Evolutionary conservation across 1,139 yeast genomes (phyloP).

Genomic region (Diutina mesorugosa): DNA sequence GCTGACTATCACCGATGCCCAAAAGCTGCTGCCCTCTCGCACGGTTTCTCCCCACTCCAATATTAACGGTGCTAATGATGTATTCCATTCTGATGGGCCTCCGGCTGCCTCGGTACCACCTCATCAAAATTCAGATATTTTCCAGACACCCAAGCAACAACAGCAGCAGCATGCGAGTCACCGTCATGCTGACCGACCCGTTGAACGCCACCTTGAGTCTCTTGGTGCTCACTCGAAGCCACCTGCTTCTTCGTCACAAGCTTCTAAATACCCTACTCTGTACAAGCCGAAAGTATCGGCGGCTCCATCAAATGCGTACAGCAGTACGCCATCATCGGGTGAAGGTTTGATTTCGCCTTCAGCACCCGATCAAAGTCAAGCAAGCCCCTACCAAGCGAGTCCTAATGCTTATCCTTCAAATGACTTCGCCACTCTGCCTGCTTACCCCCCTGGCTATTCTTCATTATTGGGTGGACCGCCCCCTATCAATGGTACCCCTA

Average conservation of each 20-base stretch:
- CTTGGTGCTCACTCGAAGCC: background rate
- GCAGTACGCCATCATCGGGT: background rate
- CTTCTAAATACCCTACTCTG: background rate
- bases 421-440: background rate
- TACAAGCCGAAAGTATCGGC: background rate
- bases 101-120: background rate
- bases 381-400: background rate
- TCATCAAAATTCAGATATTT: background rate
- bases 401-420: conserved; percentile 1
- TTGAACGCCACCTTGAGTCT: background rate
- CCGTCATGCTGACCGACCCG: background rate
- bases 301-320: background rate
- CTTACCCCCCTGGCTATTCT: background rate
- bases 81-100: background rate
- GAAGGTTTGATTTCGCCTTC: background rate
- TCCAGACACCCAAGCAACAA: background rate
- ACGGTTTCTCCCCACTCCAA: background rate
- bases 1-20: background rate
- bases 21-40: background rate
- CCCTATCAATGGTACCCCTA: background rate
- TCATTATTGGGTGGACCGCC: background rate
- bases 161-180: background rate
- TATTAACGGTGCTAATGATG: background rate
- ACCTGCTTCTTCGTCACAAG: background rate
- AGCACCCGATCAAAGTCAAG: background rate